These are phyloP conservation scores for Dryas octopetala DNA, from an alignment of 306 rosid genomes.

Conservation along the genomic window DNA sequence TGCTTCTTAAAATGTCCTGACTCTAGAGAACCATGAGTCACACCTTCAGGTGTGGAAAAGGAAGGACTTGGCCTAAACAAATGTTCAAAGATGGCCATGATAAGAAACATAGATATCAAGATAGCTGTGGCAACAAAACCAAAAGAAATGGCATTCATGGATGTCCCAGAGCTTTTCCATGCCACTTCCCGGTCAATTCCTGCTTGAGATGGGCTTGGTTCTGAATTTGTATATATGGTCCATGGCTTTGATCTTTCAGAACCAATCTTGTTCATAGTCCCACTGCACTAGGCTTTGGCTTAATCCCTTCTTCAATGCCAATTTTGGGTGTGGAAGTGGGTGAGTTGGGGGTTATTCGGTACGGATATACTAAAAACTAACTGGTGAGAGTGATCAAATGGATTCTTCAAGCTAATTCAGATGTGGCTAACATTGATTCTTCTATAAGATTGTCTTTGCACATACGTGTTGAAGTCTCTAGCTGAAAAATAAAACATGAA, in stretches of 20 bases:
- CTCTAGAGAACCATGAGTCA: constrained; percentile 39
- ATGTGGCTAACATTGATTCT: constrained; percentile 2
- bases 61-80: constrained; percentile 70
- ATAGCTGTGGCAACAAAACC: constrained; percentile 97
- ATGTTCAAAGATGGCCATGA: constrained; percentile 95
- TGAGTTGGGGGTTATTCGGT: neutral
- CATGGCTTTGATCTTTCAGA: constrained; percentile 64
- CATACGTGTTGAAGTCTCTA: constrained; percentile 22
- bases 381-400: constrained; percentile 8
- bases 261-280: constrained; percentile 51
- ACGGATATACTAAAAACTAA: neutral
- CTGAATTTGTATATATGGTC: constrained; percentile 59
- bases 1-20: constrained; percentile 47
- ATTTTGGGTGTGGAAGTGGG: neutral
- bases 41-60: constrained; percentile 51
- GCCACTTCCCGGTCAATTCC: constrained; percentile 56
- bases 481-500: constrained; percentile 34
- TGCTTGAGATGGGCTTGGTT: constrained; percentile 53
- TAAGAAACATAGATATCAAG: constrained; percentile 85
- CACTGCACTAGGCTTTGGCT: neutral
- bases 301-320: constrained; percentile 8
- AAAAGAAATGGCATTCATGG: constrained; percentile 85
- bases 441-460: neutral
- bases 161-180: constrained; percentile 79
- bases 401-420: constrained; percentile 9